Base-by-base conservation (phyloP, 768 basidiomycete species). In the Leccinellum albellum region DNA sequence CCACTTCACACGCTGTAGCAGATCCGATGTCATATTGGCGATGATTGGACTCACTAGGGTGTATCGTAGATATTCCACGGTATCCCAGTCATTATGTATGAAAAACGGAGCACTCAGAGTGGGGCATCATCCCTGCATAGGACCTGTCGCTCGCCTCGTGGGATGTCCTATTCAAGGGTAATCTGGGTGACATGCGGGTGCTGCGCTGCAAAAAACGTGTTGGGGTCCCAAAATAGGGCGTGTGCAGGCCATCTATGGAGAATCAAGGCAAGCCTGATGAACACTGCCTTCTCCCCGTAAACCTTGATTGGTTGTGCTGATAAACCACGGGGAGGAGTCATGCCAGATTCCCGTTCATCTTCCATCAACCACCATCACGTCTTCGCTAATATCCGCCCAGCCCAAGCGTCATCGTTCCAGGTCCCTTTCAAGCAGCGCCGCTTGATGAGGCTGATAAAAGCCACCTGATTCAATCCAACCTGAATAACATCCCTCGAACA, bases 161-260 rank as follows among this genome's bases (percentile, higher is more conserved):
- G 63, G 35, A 13, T 54, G 35, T 62, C 57, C 59, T 60, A 57
- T 64, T 60, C 57, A 52, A 59, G 55, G 51, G 59, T 23, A 55
- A 50, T 58, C 63, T 54, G 54, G 50, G 56, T 55, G 59, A 68
- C 72, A 73, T 61, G 70, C 53, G 64, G 61, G 55, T 62, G 57
- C 68, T 72, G 72, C 68, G 69, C 61, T 61, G 70, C 66, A 69
- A 58, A 60, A 61, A 72, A 72, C 71, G 71, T 72, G 71, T 72
- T 61, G 35, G 32, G 14, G 32, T 42, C 62, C 67, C 61, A 67
- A 73, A 73, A 68, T 61, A 61, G 62, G 40, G 54, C 57, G 44
- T 40, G 42, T 33, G 50, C 59, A 51, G 58, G 49, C 57, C 59
- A 59, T 51, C 45, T 53, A 56, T 50, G 57, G 61, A 17, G 46